Evolutionary conservation across 1,284 basidiomycete species (phyloP).

Genomic region (Ustilago shanxiensis): DNA sequence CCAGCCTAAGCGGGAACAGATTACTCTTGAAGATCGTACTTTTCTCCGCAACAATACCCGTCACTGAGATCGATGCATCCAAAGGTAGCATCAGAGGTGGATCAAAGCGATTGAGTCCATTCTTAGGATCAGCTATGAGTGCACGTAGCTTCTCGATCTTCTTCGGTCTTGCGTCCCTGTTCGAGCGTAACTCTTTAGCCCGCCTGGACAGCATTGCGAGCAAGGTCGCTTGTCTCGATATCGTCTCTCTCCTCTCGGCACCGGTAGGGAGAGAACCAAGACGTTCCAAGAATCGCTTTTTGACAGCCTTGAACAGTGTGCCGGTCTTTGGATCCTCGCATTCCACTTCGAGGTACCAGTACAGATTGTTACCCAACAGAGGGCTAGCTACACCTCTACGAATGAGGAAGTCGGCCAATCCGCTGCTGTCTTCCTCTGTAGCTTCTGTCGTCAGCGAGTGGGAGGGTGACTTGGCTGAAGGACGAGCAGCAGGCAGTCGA

Average conservation of each 20-base stretch:
- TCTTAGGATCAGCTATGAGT: constrained; percentile 86
- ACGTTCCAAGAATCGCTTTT: constrained; percentile 86
- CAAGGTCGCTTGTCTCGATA: constrained; percentile 77
- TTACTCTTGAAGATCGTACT: constrained; percentile 98
- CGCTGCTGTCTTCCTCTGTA: constrained; percentile 26
- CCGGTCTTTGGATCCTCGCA: constrained; percentile 79
- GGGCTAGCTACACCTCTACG: constrained; percentile 83
- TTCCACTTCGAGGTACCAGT: constrained; percentile 99
- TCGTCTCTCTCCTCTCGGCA: constrained; percentile 31
- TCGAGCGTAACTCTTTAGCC: constrained; percentile 86
- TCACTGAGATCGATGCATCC: constrained; percentile 84
- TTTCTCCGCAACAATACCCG: constrained; percentile 88
- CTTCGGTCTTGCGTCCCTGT: constrained; percentile 92
- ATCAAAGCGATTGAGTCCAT: constrained; percentile 72
- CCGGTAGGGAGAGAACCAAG: constrained; percentile 14
- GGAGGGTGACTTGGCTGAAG: constrained; percentile 23
- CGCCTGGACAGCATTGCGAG: constrained; percentile 83
- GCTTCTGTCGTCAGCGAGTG: constrained; percentile 19
- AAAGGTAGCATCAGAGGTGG: constrained; percentile 77
- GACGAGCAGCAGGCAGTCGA: constrained; percentile 14
- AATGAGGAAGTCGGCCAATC: constrained; percentile 78
- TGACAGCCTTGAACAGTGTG: constrained; percentile 91
- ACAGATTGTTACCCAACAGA: constrained; percentile 88
- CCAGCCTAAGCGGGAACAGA: constrained; percentile 88
- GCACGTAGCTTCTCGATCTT: constrained; percentile 94